Base-by-base conservation (phyloP, 2,329 filamentous ascomycete species). In the Alternaria gaisen region DNA sequence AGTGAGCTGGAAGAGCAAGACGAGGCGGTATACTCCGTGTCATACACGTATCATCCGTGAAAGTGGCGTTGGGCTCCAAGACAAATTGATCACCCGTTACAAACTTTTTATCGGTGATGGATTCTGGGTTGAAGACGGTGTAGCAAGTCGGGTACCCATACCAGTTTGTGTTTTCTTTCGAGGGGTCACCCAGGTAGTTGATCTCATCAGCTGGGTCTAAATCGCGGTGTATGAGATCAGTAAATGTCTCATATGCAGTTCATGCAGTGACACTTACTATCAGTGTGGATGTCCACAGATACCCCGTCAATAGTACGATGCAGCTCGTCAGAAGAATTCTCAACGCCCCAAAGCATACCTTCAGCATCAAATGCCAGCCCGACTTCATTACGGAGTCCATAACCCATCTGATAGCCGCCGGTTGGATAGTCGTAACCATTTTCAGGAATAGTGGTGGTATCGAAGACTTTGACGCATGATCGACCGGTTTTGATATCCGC, bases 61-160 rank as follows among this genome's bases (percentile, higher is more conserved):
- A 75, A 2, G 73, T 72, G 2, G 53, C 55, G 44, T 76, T 76
- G 8, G 73, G 72, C n/a, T 72, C 63, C 9, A 74, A 51, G 3
- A 76, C 72, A 41, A 76, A 75, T 41, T 75, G 73, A 28, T 76
- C 72, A 32, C 73, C 72, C 1, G 68, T 48, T 2, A 51, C 22
- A 48, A 75, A 74, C 9, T 41, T 64, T 8, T 62, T 60, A 43
- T 72, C 73, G 5, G 69, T 67, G 46, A 75, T 72, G 5, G 40
- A 51, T 1, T 54, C 56, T 8, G 73, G 72, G 24, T 64, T 46
- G 87, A 88, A 91, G 16, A 88, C 80, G 0, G 89, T 82, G 68
- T 88, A 89, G 79, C 90, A 92, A 43, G 83, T 79, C 2, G 90
- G 90, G 71, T 91, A 92, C 9, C 90, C 90, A 71, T 88, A 90